Evolutionary conservation across 345 rosid species (phyloP).

Genomic region (Populus nigra): DNA sequence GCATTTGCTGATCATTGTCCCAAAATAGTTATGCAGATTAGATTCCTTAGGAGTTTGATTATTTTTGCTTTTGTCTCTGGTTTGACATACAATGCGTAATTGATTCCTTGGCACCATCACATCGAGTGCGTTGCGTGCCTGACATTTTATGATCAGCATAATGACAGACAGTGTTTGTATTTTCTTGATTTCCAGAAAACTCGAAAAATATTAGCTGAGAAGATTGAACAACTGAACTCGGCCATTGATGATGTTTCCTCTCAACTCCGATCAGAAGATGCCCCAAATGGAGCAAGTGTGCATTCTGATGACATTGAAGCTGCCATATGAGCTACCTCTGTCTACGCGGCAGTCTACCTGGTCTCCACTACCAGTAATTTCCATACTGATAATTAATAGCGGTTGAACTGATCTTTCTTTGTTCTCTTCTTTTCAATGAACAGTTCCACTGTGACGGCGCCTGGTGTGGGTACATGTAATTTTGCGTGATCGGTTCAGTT

Average conservation of each 20-base stretch:
- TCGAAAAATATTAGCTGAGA: constrained; percentile 64
- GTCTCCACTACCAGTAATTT: constrained; percentile 5
- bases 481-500: neutral
- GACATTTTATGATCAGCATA: neutral
- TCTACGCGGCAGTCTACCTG: constrained; percentile 6
- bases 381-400: constrained; percentile 25
- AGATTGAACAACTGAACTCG: constrained; percentile 81
- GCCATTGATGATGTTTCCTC: constrained; percentile 81
- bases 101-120: neutral
- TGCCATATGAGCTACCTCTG: constrained; percentile 31
- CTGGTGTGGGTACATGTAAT: constrained; percentile 1
- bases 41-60: neutral
- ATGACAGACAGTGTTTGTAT: constrained; percentile 7
- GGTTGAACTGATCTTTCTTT: constrained; percentile 15
- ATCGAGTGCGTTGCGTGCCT: neutral
- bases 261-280: constrained; percentile 66
- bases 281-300: constrained; percentile 53
- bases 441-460: constrained; percentile 5
- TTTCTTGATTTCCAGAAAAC: constrained; percentile 58
- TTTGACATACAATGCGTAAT: neutral
- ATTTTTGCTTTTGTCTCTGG: neutral
- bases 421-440: neutral
- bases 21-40: neutral
- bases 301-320: constrained; percentile 45
- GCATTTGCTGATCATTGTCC: neutral